phyloP scores from a whole-genome alignment of 352 stramenopile species.

The Pythium apleroticum region DNA sequence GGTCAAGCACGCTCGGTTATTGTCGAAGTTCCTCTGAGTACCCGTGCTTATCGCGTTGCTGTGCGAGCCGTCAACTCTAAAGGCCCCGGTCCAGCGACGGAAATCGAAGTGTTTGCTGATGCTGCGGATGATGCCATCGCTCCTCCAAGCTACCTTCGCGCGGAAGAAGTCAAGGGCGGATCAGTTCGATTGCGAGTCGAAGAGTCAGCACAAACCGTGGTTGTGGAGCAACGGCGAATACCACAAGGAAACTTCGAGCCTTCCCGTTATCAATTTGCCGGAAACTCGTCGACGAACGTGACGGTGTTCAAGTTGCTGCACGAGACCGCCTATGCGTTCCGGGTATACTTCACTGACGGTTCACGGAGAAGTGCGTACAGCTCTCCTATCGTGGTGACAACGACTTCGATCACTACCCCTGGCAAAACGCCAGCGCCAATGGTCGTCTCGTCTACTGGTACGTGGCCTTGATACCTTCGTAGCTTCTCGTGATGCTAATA shows the following conservation, averaged over 20 bases:
- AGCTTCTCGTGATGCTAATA: neutral
- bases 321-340: conserved; percentile 50
- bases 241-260: conserved; percentile 23
- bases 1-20: conserved; percentile 28
- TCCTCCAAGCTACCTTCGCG: conserved; percentile 2
- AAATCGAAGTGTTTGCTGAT: conserved; percentile 14
- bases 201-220: neutral
- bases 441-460: conserved; percentile 44
- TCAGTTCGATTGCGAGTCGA: conserved; percentile 11
- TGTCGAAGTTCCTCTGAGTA: conserved; percentile 18
- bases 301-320: conserved; percentile 50
- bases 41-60: conserved; percentile 23
- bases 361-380: conserved; percentile 31
- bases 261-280: conserved; percentile 24
- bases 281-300: conserved; percentile 4
- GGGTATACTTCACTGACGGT: conserved; percentile 27
- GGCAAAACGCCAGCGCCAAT: conserved; percentile 40
- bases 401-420: conserved; percentile 24
- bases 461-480: neutral
- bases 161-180: conserved; percentile 18
- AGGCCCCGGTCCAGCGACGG: conserved; percentile 33
- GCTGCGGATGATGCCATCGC: neutral
- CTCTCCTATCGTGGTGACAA: conserved; percentile 31
- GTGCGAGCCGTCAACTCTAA: conserved; percentile 42
- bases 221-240: conserved; percentile 37